Conservation (phyloP, 345 rosid genomes). For the Nasturtium officinale region DNA sequence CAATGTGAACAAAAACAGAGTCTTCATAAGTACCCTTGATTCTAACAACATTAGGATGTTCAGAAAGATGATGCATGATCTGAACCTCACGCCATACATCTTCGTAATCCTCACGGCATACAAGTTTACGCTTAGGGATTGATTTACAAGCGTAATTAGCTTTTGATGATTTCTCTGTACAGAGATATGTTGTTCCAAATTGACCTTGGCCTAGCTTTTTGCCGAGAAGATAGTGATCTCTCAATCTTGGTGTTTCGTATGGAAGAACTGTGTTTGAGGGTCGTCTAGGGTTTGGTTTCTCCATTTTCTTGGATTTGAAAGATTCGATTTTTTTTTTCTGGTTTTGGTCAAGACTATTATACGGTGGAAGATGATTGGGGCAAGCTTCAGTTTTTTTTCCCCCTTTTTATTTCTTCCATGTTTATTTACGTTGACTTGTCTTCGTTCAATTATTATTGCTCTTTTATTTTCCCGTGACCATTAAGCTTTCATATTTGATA, state of each 20-base stretch:
- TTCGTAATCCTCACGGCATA: constrained; percentile 91
- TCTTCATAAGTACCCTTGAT: constrained; percentile 93
- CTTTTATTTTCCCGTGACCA: constrained; percentile 22
- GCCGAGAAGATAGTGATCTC: constrained; percentile 80
- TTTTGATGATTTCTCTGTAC: constrained; percentile 63
- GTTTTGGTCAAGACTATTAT: background rate
- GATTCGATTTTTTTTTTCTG: background rate
- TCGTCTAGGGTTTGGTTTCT: constrained; percentile 35
- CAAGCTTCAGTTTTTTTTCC: background rate
- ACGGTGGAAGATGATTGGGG: constrained; percentile 15
- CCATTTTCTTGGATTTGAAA: constrained; percentile 23
- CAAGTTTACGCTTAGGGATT: constrained; percentile 85
- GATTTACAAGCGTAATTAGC: constrained; percentile 81
- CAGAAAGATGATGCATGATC: constrained; percentile 98
- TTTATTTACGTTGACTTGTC: constrained; percentile 17
- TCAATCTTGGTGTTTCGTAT: constrained; percentile 71
- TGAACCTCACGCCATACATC: constrained; percentile 98
- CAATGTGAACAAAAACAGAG: constrained; percentile 85
- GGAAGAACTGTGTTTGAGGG: constrained; percentile 69
- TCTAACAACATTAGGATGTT: constrained; percentile 76
- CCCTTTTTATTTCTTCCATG: too few relatives aligned
- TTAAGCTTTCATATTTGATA: background rate
- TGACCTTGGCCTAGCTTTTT: constrained; percentile 96
- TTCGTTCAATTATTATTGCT: constrained; percentile 9
- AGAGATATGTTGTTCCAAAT: constrained; percentile 86